Conservation (phyloP, 306 rosid species). For the Lathyrus aphaca region DNA sequence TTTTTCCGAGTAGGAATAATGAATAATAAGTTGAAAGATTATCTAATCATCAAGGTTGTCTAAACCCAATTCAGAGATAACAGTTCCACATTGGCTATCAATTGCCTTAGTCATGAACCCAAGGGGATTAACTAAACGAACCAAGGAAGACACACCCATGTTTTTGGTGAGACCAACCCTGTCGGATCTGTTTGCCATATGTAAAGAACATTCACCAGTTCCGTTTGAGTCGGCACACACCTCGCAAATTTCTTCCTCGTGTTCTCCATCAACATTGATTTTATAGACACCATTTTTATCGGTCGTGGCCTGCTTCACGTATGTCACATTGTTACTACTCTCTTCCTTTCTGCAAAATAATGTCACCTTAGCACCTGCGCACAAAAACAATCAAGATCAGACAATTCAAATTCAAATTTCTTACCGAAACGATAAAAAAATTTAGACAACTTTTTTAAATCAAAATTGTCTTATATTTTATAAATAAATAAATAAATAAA, state of each 20-base stretch:
- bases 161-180: constrained; percentile 46
- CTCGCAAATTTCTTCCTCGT: constrained; percentile 51
- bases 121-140: constrained; percentile 55
- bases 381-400: background rate
- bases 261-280: constrained; percentile 35
- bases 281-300: constrained; percentile 41
- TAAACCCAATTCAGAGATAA: constrained; percentile 47
- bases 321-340: background rate
- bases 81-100: constrained; percentile 14
- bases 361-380: constrained; percentile 42
- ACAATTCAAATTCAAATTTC: background rate
- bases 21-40: background rate
- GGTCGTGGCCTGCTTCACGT: background rate
- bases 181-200: constrained; percentile 25
- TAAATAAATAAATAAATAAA: no score
- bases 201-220: background rate
- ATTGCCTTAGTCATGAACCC: constrained; percentile 52
- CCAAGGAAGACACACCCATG: constrained; percentile 44
- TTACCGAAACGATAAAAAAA: no score
- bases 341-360: constrained; percentile 38
- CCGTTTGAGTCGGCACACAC: constrained; percentile 2
- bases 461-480: no score
- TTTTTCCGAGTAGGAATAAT: background rate
- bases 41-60: constrained; percentile 4
- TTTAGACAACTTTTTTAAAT: no score